Percentiles rank a stretch among this genome's conserved stretches.
phyloP scores from a whole-genome alignment of 371 early-diverging fungal genomes.

The Mucor saturninus region DNA sequence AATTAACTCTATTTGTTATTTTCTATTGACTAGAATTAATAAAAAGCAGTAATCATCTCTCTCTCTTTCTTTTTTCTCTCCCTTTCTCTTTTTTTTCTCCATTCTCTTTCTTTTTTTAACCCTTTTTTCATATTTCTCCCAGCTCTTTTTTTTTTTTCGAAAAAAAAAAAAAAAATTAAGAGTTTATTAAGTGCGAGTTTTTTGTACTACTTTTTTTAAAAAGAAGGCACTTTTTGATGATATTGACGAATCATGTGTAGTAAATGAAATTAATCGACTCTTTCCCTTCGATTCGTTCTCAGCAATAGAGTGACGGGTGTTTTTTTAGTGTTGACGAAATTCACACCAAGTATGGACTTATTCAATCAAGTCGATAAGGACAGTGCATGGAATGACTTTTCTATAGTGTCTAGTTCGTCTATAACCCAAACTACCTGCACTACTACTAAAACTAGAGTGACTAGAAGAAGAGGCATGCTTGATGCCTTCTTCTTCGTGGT shows the following conservation, averaged over 20 bases:
- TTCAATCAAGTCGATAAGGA: slow-evolving; percentile 4
- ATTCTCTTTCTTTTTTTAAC: background rate
- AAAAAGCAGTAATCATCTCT: background rate
- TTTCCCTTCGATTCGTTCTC: no score
- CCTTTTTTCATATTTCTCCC: no score
- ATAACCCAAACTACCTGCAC: slow-evolving; percentile 5
- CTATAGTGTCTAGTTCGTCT: background rate
- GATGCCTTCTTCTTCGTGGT: background rate
- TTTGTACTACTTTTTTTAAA: no score
- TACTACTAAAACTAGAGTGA: slow-evolving; percentile 5
- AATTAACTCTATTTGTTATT: slow-evolving; percentile 1
- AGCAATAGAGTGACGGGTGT: no score
- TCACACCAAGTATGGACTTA: background rate
- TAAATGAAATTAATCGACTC: no score
- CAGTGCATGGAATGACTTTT: slow-evolving; percentile 3
- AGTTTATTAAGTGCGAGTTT: no score
- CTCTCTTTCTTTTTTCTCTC: background rate
- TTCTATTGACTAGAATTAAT: background rate
- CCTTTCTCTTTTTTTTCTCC: no score
- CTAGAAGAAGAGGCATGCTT: slow-evolving; percentile 5
- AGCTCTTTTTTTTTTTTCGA: no score
- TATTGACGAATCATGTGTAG: no score
- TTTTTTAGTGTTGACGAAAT: no score
- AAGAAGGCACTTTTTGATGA: no score
- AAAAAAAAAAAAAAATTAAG: no score